Conservation (phyloP, 306 rosid genomes). For the Acacia acuminata region DNA sequence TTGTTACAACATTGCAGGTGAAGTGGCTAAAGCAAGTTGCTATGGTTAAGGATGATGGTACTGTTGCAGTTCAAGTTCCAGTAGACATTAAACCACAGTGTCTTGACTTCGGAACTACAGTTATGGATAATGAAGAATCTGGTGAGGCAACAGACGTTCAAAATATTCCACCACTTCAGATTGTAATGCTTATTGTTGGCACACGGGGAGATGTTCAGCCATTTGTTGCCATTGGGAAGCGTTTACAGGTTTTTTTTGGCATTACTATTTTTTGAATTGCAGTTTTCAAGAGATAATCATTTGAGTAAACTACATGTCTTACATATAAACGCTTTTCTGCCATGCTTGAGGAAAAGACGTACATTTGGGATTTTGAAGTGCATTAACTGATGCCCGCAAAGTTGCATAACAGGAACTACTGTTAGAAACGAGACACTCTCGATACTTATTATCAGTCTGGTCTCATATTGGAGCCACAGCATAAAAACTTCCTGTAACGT, state of each 20-base stretch:
- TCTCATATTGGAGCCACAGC: neutral
- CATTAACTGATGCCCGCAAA: conserved; percentile 1
- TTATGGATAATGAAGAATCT: conserved; percentile 31
- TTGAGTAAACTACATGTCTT: conserved; percentile 17
- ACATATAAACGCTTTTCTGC: neutral
- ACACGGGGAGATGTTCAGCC: conserved; percentile 97
- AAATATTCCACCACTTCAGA: conserved; percentile 62
- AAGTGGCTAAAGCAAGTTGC: conserved; percentile 56
- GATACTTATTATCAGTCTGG: neutral
- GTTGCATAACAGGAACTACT: conserved; percentile 9
- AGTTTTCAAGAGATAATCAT: conserved; percentile 9
- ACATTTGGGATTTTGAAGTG: conserved; percentile 10
- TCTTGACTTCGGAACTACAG: conserved; percentile 43
- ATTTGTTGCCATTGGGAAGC: conserved; percentile 87
- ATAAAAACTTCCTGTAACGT: neutral
- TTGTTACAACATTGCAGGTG: conserved; percentile 49
- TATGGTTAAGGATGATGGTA: conserved; percentile 64
- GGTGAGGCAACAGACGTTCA: conserved; percentile 32
- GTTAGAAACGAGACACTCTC: conserved; percentile 26
- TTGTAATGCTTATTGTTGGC: conserved; percentile 94
- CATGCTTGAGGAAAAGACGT: conserved; percentile 28
- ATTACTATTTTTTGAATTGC: conserved; percentile 21
- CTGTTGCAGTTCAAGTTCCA: conserved; percentile 71
- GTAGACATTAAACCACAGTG: conserved; percentile 44
- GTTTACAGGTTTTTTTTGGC: conserved; percentile 64